Evolutionary conservation across 768 basidiomycete genomes (phyloP).

Genomic region (Hericium alpestre): DNA sequence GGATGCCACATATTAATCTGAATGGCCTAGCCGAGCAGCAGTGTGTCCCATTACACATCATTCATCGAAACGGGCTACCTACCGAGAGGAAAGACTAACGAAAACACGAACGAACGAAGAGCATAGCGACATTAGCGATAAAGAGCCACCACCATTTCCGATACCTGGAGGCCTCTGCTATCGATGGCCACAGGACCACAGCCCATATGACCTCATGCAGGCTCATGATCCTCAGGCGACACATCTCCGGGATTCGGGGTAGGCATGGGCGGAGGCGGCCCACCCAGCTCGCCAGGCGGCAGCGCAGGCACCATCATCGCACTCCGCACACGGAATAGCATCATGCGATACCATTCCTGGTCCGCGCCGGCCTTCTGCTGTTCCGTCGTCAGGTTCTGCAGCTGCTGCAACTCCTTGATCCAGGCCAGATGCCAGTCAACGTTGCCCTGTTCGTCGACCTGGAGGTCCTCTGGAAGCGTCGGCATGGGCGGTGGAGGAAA

Average conservation of each 20-base stretch:
- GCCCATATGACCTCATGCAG: constrained; percentile 6
- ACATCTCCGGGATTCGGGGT: constrained; percentile 8
- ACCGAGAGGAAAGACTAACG: too few relatives aligned
- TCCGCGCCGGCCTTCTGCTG: constrained; percentile 77
- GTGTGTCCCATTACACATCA: too few relatives aligned
- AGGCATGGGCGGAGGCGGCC: constrained; percentile 10
- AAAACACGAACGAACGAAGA: neutral
- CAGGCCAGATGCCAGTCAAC: constrained; percentile 73
- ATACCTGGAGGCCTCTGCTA: too few relatives aligned
- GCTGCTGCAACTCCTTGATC: constrained; percentile 67
- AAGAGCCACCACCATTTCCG: neutral
- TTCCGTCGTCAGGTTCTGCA: constrained; percentile 68
- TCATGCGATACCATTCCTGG: constrained; percentile 79
- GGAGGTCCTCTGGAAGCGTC: constrained; percentile 51
- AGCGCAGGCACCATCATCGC: constrained; percentile 47
- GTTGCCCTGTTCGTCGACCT: constrained; percentile 69
- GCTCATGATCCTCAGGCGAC: constrained; percentile 8
- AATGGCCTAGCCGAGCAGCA: too few relatives aligned
- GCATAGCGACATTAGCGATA: neutral
- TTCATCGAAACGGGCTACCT: too few relatives aligned
- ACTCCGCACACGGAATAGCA: constrained; percentile 68
- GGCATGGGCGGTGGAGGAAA: constrained; percentile 54
- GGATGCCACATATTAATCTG: too few relatives aligned
- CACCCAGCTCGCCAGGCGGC: constrained; percentile 8
- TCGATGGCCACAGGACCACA: too few relatives aligned